These are phyloP conservation scores for Hyphopichia fennica DNA, from an alignment of 1,139 yeast species.

Conservation along the genomic window DNA sequence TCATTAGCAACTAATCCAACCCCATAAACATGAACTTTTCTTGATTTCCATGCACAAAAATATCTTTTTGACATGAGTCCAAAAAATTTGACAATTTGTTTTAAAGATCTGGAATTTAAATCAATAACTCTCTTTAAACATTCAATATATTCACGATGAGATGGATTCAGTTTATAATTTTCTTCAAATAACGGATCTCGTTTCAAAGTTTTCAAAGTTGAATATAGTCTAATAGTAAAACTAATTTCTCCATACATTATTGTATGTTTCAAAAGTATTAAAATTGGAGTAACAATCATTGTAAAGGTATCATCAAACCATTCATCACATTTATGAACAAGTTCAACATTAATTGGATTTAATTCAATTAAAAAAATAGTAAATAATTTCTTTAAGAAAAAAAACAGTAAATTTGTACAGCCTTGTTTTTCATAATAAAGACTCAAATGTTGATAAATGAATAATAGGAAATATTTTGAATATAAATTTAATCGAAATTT, in stretches of 20 bases:
- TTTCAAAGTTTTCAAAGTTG: slow-evolving; percentile 1
- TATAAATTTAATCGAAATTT: slow-evolving; percentile 10
- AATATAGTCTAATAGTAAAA: slow-evolving; percentile 1
- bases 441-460: slow-evolving; percentile 23
- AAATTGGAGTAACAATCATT: slow-evolving; percentile 8
- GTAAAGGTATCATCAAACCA: slow-evolving; percentile 11
- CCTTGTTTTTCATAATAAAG: slow-evolving; percentile 24
- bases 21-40: slow-evolving; percentile 1
- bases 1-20: slow-evolving; percentile 1
- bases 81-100: not conserved
- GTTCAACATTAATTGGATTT: slow-evolving; percentile 7
- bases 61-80: not conserved
- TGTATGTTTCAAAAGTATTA: not conserved
- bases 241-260: slow-evolving; percentile 1
- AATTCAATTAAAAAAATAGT: slow-evolving; percentile 20
- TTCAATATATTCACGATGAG: not conserved
- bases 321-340: slow-evolving; percentile 7
- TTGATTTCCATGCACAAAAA: slow-evolving; percentile 1
- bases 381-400: slow-evolving; percentile 24
- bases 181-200: not conserved
- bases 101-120: not conserved
- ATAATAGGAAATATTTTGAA: slow-evolving; percentile 16
- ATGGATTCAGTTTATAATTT: not conserved
- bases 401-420: slow-evolving; percentile 18
- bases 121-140: not conserved